Evolutionary conservation across 2,329 filamentous ascomycete species (phyloP).

Genomic region (Sarocladium brachiariae): DNA sequence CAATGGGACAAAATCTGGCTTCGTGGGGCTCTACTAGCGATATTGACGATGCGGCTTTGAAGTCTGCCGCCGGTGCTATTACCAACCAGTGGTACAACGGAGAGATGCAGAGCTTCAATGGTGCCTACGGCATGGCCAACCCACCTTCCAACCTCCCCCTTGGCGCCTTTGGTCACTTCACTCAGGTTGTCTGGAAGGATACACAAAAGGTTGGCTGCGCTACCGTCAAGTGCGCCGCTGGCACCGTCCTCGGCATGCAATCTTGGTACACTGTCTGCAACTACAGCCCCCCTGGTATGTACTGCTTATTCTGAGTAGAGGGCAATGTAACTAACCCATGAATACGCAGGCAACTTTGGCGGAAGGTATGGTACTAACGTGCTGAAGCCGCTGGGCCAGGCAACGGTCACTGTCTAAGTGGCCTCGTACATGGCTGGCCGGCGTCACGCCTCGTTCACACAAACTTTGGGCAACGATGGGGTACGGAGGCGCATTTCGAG

Average conservation of each 20-base stretch:
- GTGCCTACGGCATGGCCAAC: conserved; percentile 33
- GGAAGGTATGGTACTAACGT: conserved; percentile 46
- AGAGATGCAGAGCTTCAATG: conserved; percentile 58
- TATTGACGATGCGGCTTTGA: conserved; percentile 23
- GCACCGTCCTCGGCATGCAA: conserved; percentile 36
- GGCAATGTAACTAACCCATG: conserved; percentile 1
- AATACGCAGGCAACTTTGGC: conserved; percentile 42
- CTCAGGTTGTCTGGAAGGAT: conserved; percentile 36
- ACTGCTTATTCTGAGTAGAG: not conserved
- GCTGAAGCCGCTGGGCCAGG: conserved; percentile 26
- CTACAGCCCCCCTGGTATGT: conserved; percentile 67
- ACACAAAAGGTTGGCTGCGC: conserved; percentile 43
- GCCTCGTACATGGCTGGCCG: not conserved
- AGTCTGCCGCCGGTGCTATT: conserved; percentile 59
- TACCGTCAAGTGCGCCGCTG: conserved; percentile 59
- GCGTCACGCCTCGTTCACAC: not conserved
- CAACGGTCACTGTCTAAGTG: conserved; percentile 21
- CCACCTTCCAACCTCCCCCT: conserved; percentile 56
- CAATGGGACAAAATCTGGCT: conserved; percentile 91
- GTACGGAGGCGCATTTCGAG: not conserved
- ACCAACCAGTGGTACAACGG: conserved; percentile 86
- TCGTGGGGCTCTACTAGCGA: conserved; percentile 42
- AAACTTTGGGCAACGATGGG: not conserved
- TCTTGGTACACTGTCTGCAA: conserved; percentile 84
- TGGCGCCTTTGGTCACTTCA: conserved; percentile 53